phyloP scores from a whole-genome alignment of 805 yeast species.

The Myxozyma neglecta region DNA sequence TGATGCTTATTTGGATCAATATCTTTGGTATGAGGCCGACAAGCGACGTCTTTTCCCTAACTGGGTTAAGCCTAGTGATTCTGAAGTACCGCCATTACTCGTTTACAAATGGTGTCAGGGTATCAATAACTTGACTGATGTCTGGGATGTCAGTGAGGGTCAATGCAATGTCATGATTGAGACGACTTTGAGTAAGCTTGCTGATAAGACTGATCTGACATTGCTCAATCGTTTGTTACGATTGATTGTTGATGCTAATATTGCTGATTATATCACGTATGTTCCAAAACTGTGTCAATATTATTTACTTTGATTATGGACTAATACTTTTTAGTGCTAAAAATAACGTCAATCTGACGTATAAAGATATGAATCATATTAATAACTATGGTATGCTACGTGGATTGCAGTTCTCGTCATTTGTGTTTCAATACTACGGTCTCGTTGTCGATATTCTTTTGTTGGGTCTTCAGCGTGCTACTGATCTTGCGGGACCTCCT shows the following conservation, averaged over 20 bases:
- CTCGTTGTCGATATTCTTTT: conserved; percentile 76
- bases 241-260: conserved; percentile 79
- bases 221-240: conserved; percentile 77
- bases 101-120: conserved; percentile 96
- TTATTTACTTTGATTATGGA: not conserved
- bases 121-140: conserved; percentile 68
- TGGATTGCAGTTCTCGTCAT: conserved; percentile 88
- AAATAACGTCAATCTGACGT: conserved; percentile 76
- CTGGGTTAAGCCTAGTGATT: conserved; percentile 94
- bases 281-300: not conserved
- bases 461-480: conserved; percentile 83
- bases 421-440: conserved; percentile 88
- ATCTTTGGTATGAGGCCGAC: conserved; percentile 93
- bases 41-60: conserved; percentile 84
- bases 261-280: conserved; percentile 82
- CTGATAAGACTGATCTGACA: conserved; percentile 88
- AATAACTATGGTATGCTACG: conserved; percentile 85
- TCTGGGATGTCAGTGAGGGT: conserved; percentile 78
- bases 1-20: conserved; percentile 94
- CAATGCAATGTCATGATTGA: conserved; percentile 84
- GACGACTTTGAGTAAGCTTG: conserved; percentile 63
- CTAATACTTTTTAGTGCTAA: conserved; percentile 58
- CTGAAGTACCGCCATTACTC: conserved; percentile 87
- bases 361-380: conserved; percentile 92
- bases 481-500: conserved; percentile 75